Evolutionary conservation across 2,329 filamentous ascomycete genomes (phyloP).

Genomic region (Fusarium liriodendri): DNA sequence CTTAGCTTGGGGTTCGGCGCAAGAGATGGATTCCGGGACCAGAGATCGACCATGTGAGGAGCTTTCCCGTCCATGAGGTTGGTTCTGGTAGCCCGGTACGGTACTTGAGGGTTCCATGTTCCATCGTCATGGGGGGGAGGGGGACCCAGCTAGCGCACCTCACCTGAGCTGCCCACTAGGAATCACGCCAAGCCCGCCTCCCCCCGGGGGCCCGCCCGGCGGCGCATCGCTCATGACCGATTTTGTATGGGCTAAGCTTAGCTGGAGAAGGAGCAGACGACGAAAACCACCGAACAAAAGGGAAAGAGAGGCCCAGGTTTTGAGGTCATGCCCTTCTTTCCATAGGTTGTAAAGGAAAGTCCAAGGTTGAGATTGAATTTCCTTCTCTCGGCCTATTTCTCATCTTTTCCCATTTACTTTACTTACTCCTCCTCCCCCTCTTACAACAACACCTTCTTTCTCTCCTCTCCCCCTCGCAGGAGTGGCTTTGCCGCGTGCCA

Average conservation of each 20-base stretch:
- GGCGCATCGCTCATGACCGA: conserved; percentile 15
- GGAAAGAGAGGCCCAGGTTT: conserved; percentile 19
- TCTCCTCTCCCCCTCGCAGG: conserved; percentile 13
- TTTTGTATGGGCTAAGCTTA: conserved; percentile 22
- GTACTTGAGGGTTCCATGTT: conserved; percentile 25
- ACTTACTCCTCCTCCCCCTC: not conserved
- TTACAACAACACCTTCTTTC: not conserved
- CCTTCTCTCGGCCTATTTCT: conserved; percentile 3
- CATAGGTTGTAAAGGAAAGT: conserved; percentile 4
- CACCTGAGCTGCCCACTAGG: conserved; percentile 16
- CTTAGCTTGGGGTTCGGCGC: not conserved
- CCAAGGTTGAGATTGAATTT: conserved; percentile 4
- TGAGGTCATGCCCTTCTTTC: conserved; percentile 8
- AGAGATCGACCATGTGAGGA: conserved; percentile 24
- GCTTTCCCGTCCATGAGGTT: conserved; percentile 9
- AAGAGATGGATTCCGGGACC: not conserved
- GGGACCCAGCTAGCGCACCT: conserved; percentile 13
- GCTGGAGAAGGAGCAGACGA: conserved; percentile 26
- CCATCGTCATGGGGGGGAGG: conserved; percentile 1
- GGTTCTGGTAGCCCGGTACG: conserved; percentile 21
- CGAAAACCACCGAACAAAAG: conserved; percentile 10
- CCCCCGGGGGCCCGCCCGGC: conserved; percentile 13
- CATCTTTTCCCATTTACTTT: not conserved
- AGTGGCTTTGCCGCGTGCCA: conserved; percentile 15
- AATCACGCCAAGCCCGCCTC: conserved; percentile 12